A percentile compares a stretch with the other conserved stretches of the same genome.
These are phyloP conservation scores for Stygiomarasmius scandens DNA, from an alignment of 1,284 basidiomycete genomes.

Conservation along the genomic window DNA sequence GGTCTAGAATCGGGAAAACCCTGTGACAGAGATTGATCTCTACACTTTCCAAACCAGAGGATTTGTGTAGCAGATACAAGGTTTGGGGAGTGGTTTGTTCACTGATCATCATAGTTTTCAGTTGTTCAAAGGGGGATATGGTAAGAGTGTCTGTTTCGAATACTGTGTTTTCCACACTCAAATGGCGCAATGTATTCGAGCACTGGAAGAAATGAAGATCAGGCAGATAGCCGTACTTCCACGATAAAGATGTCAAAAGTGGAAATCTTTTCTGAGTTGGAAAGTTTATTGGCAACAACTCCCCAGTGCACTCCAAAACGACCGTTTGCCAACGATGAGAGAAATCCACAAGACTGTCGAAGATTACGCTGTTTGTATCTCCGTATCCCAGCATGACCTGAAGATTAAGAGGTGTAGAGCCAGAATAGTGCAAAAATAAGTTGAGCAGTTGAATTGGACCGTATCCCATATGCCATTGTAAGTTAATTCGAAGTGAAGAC, in stretches of 20 bases:
- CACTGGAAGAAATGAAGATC: no score
- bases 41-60: neutral
- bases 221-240: no score
- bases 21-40: neutral
- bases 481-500: neutral
- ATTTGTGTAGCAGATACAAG: no score
- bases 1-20: neutral
- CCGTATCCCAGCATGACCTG: neutral
- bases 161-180: no score
- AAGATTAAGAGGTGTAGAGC: neutral
- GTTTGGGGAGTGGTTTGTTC: no score
- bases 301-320: neutral
- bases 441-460: neutral
- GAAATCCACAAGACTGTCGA: neutral
- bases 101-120: no score
- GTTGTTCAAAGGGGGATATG: no score
- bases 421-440: neutral
- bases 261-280: neutral
- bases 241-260: neutral
- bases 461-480: neutral
- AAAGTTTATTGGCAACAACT: neutral
- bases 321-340: neutral
- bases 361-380: neutral
- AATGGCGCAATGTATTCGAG: no score
- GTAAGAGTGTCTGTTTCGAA: no score